A percentile compares a stretch with the other conserved stretches of the same genome.
Conservation (phyloP, 2,329 filamentous ascomycete genomes). For the Colletotrichum sidae region DNA sequence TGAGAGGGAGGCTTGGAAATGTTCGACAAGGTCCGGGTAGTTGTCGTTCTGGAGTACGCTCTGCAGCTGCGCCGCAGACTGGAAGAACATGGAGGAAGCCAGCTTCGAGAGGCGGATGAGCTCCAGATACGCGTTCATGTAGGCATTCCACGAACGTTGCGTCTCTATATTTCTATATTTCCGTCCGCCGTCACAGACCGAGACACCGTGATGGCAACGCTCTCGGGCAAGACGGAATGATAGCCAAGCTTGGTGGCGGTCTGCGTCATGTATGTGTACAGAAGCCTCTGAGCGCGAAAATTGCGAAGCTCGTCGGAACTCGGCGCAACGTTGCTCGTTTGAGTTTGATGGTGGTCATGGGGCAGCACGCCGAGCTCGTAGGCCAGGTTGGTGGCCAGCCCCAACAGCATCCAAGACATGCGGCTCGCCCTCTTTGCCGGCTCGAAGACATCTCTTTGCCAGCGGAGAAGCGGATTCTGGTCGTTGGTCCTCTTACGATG, state of each 20-base stretch:
- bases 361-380: constrained; percentile 41
- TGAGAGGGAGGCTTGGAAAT: constrained; percentile 34
- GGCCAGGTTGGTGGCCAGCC: constrained; percentile 38
- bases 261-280: constrained; percentile 40
- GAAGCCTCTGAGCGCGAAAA: constrained; percentile 36
- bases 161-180: background rate
- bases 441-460: constrained; percentile 43
- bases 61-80: constrained; percentile 37
- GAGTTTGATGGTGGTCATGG: background rate
- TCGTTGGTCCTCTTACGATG: constrained; percentile 38
- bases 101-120: constrained; percentile 38
- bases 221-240: constrained; percentile 26
- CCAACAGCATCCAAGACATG: constrained; percentile 45
- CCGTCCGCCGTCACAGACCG: background rate
- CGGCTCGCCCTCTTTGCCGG: constrained; percentile 41
- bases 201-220: constrained; percentile 14
- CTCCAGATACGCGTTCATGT: constrained; percentile 39
- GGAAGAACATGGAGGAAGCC: constrained; percentile 41
- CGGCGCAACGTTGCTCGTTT: background rate
- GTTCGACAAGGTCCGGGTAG: constrained; percentile 38
- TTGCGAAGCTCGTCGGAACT: constrained; percentile 4
- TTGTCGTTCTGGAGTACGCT: constrained; percentile 38
- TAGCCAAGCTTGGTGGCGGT: constrained; percentile 25
- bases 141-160: constrained; percentile 23
- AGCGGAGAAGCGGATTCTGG: constrained; percentile 40